A percentile compares a stretch with the other conserved stretches of the same genome.
phyloP scores from a whole-genome alignment of 139 green algal species.

The Zygnema circumcarinatum region DNA sequence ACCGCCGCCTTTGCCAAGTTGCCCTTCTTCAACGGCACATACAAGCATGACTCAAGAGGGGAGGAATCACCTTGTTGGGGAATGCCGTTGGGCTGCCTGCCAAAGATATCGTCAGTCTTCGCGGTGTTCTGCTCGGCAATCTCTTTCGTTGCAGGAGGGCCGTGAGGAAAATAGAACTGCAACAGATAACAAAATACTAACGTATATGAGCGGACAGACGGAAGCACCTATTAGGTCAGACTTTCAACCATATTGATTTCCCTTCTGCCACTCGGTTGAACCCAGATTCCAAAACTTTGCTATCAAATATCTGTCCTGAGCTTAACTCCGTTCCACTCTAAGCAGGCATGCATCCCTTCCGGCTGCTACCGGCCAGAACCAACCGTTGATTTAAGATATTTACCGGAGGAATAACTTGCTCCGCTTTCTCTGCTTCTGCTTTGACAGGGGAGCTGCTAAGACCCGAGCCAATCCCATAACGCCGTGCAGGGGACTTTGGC shows the following conservation, averaged over 20 bases:
- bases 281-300: too few species aligned
- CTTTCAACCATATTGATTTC: too few species aligned
- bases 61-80: slow-evolving; percentile 19
- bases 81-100: slow-evolving; percentile 16
- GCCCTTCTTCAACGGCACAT: neutral
- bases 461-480: slow-evolving; percentile 4
- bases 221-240: too few species aligned
- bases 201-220: neutral
- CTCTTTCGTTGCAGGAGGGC: slow-evolving; percentile 8
- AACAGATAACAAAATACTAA: neutral
- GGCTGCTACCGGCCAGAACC: too few species aligned
- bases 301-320: too few species aligned
- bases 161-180: slow-evolving; percentile 58
- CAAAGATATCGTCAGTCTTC: slow-evolving; percentile 40
- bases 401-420: slow-evolving; percentile 78
- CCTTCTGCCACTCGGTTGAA: too few species aligned
- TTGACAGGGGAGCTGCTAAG: slow-evolving; percentile 42
- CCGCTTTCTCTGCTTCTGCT: neutral
- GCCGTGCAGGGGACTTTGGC: slow-evolving; percentile 51
- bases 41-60: too few species aligned
- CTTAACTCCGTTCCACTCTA: too few species aligned
- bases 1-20: neutral
- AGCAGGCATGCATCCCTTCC: too few species aligned
- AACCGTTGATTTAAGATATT: too few species aligned
- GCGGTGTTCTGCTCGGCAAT: neutral